Percentiles rank a stretch among this genome's conserved stretches.
These are phyloP conservation scores for Stemphylium lycopersici DNA, from an alignment of 2,329 filamentous ascomycete species.

Conservation along the genomic window DNA sequence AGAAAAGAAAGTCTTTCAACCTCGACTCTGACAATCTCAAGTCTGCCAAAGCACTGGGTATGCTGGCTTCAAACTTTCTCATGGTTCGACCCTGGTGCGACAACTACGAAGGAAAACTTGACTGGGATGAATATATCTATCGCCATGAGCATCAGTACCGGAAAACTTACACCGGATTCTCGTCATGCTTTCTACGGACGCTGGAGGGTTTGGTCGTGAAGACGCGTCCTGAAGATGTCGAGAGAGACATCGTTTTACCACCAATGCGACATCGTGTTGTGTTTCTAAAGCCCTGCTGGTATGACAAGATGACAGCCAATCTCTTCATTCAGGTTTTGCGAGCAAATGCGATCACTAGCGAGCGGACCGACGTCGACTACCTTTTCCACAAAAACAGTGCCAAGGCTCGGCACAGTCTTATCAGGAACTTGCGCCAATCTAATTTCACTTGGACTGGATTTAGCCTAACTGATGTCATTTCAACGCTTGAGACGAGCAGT, in stretches of 20 bases:
- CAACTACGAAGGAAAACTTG: conserved; percentile 63
- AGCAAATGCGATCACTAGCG: conserved; percentile 86
- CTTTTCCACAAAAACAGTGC: conserved; percentile 81
- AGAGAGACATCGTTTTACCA: conserved; percentile 69
- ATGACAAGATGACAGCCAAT: conserved; percentile 83
- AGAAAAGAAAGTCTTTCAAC: conserved; percentile 51
- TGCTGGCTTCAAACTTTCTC: conserved; percentile 72
- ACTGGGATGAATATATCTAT: conserved; percentile 76
- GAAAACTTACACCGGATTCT: conserved; percentile 61
- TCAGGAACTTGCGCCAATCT: conserved; percentile 80
- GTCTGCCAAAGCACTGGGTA: conserved; percentile 66
- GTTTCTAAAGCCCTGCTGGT: conserved; percentile 78
- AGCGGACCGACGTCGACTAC: conserved; percentile 82
- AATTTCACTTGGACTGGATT: conserved; percentile 89
- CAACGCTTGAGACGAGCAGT: conserved; percentile 69
- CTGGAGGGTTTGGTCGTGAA: conserved; percentile 83
- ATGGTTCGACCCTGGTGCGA: conserved; percentile 81
- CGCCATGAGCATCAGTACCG: conserved; percentile 56
- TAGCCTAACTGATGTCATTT: conserved; percentile 65
- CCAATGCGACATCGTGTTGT: conserved; percentile 73
- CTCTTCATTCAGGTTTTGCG: conserved; percentile 84
- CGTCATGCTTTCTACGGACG: conserved; percentile 67
- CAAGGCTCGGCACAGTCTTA: conserved; percentile 69
- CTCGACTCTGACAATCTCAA: conserved; percentile 46
- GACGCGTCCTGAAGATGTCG: conserved; percentile 74